Base-by-base conservation (phyloP, 1,284 basidiomycete species). In the Ceratobasidium sp. region DNA sequence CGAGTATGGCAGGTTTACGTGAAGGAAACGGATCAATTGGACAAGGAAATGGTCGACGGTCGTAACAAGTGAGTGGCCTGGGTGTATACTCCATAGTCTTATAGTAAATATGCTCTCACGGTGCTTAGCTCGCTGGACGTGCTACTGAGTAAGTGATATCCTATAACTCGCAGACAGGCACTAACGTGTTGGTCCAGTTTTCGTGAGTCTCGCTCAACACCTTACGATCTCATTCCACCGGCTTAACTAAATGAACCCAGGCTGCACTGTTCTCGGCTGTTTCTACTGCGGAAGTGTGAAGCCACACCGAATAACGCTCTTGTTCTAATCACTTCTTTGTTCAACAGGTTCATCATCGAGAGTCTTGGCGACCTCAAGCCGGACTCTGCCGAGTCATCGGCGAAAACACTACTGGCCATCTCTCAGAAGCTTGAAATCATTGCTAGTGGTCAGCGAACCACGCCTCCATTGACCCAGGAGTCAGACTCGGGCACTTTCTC, bases 1-100 rank as follows among this genome's bases (percentile, higher is more conserved):
- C 55, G 23, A 26, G 55, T 72, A 20, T 72, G 70, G 70, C 44
- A 60, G 40, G 44, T 46, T 7, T 72, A 72, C n/a, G 70, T 72
- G 2, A 58, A 60, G 28, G 70, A 72, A 58, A 49, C 53, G 13
- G 70, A 72, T 55, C 15, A 46, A 7, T 42, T 6, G 40, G 70
- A 72, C 42, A 26, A 58, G 13, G 70, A 72, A 40, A 28, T 60
- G 55, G 26, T 72, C 20, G 55, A 72, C 12, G 70, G 70, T 20
- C 55, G 70, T 28, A 72, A 72, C 40, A 58, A 46, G 70, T 72
- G 9, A 28, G 56, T 69, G 12, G 13, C 12, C 23, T 26, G 58
- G 13, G 9, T 12, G 26, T 5, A 28, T 26, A 26, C 6, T n/a
- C 20, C 55, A 13, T 56, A n/a, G 12, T 9, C 12, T n/a, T n/a